Base-by-base conservation (phyloP, 2,329 filamentous ascomycete genomes). In the Aspergillus floridensis region DNA sequence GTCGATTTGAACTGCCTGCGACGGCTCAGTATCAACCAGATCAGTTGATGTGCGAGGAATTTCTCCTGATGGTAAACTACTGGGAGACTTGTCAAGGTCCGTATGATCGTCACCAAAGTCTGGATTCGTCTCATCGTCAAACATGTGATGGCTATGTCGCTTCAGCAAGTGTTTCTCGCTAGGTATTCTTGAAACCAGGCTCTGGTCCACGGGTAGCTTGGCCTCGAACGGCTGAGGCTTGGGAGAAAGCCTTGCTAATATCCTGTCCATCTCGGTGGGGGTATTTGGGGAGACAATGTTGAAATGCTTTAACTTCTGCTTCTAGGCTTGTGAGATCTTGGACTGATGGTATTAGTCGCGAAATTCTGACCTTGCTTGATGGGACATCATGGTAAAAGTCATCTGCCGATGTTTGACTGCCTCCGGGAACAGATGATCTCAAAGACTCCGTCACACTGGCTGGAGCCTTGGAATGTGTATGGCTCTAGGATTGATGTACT, bases 141-240 rank as follows among this genome's bases (percentile, higher is more conserved):
- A 71, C 55, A 80, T 79, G 59, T 84, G 80, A 61, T 82, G 38
- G 16, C 16, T 84, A 69, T 89, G 86, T 72, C 85, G 82, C 53
- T 80, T 80, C 53, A 88, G 75, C n/a, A 81, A 72, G 48, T 79
- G 79, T 68, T 88, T 85, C 68, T 92, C 88, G 72, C 92, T 87
- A n/a, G 86, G 85, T 51, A 93, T 81, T 71, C 88, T 89, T 58
- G 88, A 85, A 64, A 92, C 79, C 54, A 92, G 66, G 12, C 70
- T 69, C 49, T 70, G 60, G 31, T 68, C 66, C 12, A 59, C 56
- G 26, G 60, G 53, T 38, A 61, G 31, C 44, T 65, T 64, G 38
- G 31, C 51, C 35, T 53, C 56, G 48, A 64, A 60, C 16, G 59
- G 49, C 26, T 68, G 66, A 35, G 74, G 66, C 61, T 76, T 75